These are phyloP conservation scores for Curvularia eragrostidis DNA, from an alignment of 2,329 filamentous ascomycete species.

Conservation along the genomic window DNA sequence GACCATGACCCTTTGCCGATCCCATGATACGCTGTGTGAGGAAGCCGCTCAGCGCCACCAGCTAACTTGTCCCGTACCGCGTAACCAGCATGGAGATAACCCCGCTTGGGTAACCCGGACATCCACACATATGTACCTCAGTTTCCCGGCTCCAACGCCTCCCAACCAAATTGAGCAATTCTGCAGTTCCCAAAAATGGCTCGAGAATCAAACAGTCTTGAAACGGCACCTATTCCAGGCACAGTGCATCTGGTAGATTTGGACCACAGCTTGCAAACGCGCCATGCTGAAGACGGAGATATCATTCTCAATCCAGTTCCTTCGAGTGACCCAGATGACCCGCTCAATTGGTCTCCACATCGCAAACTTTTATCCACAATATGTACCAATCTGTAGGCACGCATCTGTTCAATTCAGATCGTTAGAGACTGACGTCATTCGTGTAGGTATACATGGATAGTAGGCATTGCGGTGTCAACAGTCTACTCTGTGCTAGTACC, in stretches of 20 bases:
- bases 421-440: conserved; percentile 42
- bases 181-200: conserved; percentile 9
- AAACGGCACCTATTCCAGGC: conserved; percentile 40
- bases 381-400: conserved; percentile 28
- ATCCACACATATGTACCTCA: background rate
- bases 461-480: conserved; percentile 57
- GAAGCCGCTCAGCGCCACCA: background rate
- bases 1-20: background rate
- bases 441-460: conserved; percentile 58
- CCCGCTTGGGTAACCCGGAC: conserved; percentile 9
- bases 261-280: conserved; percentile 45
- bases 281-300: conserved; percentile 49
- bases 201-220: background rate
- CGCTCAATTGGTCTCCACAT: conserved; percentile 44
- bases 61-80: background rate
- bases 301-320: conserved; percentile 52
- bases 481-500: conserved; percentile 60
- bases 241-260: conserved; percentile 55
- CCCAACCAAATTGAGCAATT: background rate
- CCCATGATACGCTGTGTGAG: background rate
- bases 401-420: background rate
- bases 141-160: background rate
- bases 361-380: conserved; percentile 37
- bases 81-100: background rate
- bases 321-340: conserved; percentile 45